phyloP scores from a whole-genome alignment of 1,284 basidiomycete genomes.

The Laetiporus sulphureus region DNA sequence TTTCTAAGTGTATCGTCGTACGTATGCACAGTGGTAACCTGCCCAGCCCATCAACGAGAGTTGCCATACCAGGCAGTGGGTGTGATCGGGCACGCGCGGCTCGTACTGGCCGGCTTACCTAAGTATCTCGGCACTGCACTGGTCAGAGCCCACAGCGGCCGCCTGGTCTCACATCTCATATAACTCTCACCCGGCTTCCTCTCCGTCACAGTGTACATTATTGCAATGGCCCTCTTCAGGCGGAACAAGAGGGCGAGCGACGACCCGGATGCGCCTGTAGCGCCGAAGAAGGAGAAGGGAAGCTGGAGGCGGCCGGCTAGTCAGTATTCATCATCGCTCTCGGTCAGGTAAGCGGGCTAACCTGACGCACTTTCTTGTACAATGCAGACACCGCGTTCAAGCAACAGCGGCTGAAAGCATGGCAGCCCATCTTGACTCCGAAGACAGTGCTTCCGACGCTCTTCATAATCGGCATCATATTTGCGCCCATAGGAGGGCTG shows the following conservation, averaged over 20 bases:
- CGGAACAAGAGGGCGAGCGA: slow-evolving; percentile 25
- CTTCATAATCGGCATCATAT: slow-evolving; percentile 91
- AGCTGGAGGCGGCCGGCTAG: slow-evolving; percentile 86
- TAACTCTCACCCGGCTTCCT: slow-evolving; percentile 8
- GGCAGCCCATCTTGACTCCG: slow-evolving; percentile 99
- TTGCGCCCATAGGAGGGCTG: slow-evolving; percentile 93
- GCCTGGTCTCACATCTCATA: neutral
- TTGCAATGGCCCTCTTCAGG: slow-evolving; percentile 33
- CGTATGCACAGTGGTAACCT: too few species aligned
- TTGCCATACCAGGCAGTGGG: too few species aligned
- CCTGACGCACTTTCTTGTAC: too few species aligned
- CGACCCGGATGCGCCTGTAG: slow-evolving; percentile 13
- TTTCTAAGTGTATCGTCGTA: too few species aligned
- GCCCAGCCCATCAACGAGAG: too few species aligned
- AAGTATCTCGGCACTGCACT: neutral
- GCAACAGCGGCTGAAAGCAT: slow-evolving; percentile 98
- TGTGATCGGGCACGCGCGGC: too few species aligned
- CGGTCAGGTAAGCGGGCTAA: too few species aligned
- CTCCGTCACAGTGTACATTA: slow-evolving; percentile 11
- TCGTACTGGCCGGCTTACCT: too few species aligned
- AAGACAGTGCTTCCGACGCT: slow-evolving; percentile 95
- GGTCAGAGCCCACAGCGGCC: neutral
- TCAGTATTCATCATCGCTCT: too few species aligned
- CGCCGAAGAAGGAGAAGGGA: slow-evolving; percentile 75
- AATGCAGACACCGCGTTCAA: slow-evolving; percentile 91